Conservation (phyloP, 139 green algal genomes). For the Zygnema cylindricum region DNA sequence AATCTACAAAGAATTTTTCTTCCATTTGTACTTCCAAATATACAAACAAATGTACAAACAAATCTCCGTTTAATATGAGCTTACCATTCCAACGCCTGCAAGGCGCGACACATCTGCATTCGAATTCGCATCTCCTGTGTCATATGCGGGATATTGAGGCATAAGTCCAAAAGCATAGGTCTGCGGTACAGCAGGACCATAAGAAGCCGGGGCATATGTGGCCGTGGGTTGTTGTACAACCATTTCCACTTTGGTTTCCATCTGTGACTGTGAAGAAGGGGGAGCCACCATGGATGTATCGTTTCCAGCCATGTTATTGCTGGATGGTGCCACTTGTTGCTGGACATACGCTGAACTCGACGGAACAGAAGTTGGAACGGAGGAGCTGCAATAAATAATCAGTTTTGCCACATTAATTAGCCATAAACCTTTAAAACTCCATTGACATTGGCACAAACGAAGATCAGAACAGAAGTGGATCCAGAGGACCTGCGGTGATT, state of each 20-base stretch:
- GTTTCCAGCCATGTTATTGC: not conserved
- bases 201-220: not conserved
- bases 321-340: not conserved
- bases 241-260: not conserved
- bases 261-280: not conserved
- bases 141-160: constrained; percentile 3
- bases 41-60: too few relatives aligned
- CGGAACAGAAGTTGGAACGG: not conserved
- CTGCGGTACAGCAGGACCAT: not conserved
- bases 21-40: too few relatives aligned
- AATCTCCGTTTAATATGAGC: not conserved
- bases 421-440: too few relatives aligned
- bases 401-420: too few relatives aligned
- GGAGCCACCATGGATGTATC: not conserved
- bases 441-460: too few relatives aligned
- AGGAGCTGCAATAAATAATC: not conserved
- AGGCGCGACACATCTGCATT: not conserved
- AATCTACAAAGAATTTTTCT: too few relatives aligned
- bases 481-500: too few relatives aligned
- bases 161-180: constrained; percentile 2
- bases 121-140: not conserved
- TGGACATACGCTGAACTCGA: not conserved
- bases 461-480: too few relatives aligned
- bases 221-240: not conserved
- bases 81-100: constrained; percentile 8